These are phyloP conservation scores for Termitomyces sp. DNA, from an alignment of 768 basidiomycete species.

Conservation along the genomic window DNA sequence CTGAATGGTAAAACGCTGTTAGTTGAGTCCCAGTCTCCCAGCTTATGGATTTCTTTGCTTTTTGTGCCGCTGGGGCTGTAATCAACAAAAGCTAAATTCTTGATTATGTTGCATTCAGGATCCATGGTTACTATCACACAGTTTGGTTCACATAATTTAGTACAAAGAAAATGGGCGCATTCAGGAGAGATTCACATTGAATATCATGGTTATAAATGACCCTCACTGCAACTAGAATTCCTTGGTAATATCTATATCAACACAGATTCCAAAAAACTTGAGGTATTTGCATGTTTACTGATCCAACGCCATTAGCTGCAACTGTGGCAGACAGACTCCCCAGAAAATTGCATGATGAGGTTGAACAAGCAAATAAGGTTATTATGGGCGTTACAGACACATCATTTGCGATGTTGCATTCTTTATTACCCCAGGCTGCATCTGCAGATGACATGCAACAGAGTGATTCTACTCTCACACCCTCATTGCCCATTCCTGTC, in stretches of 20 bases:
- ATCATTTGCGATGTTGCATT: constrained; percentile 81
- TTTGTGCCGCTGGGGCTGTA: too few species aligned
- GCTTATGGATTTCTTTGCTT: too few species aligned
- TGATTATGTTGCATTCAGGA: background rate
- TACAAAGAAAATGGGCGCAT: background rate
- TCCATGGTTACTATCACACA: background rate
- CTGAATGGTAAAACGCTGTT: background rate
- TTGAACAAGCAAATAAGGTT: constrained; percentile 80
- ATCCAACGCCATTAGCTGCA: constrained; percentile 38
- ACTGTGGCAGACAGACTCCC: constrained; percentile 40
- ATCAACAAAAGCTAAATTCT: too few species aligned
- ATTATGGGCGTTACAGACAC: constrained; percentile 87
- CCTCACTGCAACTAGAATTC: background rate
- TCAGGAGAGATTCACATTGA: background rate
- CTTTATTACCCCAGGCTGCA: constrained; percentile 54
- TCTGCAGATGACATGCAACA: constrained; percentile 10
- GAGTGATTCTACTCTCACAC: background rate
- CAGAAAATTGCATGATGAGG: constrained; percentile 59
- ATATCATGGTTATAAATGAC: background rate
- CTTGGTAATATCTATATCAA: constrained; percentile 8
- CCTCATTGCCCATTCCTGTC: background rate
- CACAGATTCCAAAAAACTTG: background rate
- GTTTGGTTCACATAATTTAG: background rate
- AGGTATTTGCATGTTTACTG: constrained; percentile 22
- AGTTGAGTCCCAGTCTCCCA: background rate